A percentile compares a stretch with the other conserved stretches of the same genome.
Conservation (phyloP, 2,329 filamentous ascomycete genomes). For the Venturia carpophila region DNA sequence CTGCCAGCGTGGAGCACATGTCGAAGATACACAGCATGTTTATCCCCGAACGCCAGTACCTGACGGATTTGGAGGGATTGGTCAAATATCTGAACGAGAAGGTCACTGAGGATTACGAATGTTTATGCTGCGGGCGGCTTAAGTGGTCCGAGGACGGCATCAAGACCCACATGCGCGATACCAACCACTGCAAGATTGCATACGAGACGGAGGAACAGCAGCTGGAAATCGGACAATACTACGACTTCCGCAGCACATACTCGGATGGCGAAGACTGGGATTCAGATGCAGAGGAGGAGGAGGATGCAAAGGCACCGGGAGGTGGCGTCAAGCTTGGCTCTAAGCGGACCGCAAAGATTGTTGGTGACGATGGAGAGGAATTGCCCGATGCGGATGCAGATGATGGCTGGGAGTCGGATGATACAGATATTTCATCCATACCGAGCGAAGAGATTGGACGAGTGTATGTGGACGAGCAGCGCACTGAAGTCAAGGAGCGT, state of each 20-base stretch:
- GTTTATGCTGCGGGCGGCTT: constrained; percentile 77
- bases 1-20: constrained; percentile 84
- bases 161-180: constrained; percentile 96
- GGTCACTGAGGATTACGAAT: constrained; percentile 72
- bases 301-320: constrained; percentile 35
- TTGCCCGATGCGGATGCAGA: constrained; percentile 50
- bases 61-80: constrained; percentile 75
- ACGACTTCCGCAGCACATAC: constrained; percentile 94
- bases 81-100: constrained; percentile 71
- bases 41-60: constrained; percentile 78
- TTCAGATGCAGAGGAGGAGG: constrained; percentile 43
- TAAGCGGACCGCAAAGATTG: constrained; percentile 46
- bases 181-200: constrained; percentile 92
- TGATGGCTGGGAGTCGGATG: constrained; percentile 96
- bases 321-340: constrained; percentile 63
- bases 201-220: constrained; percentile 84
- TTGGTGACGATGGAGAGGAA: constrained; percentile 41
- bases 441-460: constrained; percentile 77
- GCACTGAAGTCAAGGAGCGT: constrained; percentile 60
- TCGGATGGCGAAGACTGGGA: constrained; percentile 59
- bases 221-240: constrained; percentile 90
- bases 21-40: constrained; percentile 90
- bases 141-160: constrained; percentile 71
- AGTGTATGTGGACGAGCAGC: constrained; percentile 65
- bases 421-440: constrained; percentile 70